Evolutionary conservation across 1,139 yeast genomes (phyloP), one percentile per base, ranked within the genome.

Genomic region (Magnusiomyces paraingens): DNA sequence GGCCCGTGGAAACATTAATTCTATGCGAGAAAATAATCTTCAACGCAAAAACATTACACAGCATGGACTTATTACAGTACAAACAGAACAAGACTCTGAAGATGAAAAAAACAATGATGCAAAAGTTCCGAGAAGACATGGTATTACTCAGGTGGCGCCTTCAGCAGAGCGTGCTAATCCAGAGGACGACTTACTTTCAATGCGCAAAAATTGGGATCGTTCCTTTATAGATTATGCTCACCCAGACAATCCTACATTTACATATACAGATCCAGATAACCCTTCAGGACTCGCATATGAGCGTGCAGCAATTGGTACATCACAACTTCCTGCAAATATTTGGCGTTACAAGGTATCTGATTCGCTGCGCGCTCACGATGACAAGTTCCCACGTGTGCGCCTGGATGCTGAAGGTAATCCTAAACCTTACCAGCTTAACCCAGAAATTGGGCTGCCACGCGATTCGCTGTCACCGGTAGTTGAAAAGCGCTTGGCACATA

Each of bases 401-500:
- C 47, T 43, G 3, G 32, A 22, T n/a, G 15, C 47, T 4, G 26
- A 20, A 15, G n/a, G 36, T 3, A 35, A 43, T 6, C 32, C 32
- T 8, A 26, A 26, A 8, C 32, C 32, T 8, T 4, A 4, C 21
- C 45, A 48, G 32, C 39, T 36, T n/a, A 49, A 42, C 32, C 41
- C 41, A 2, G 48, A 49, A 32, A 39, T 40, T 11, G 51, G 41
- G 2, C 26, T 32, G n/a, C 47, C 45, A 17, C 21, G 39, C 32
- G 44, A 35, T 29, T n/a, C 20, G 14, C 26, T 46, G 11, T 15
- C 49, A 32, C 21, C 18, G 5, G 26, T 46, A 10, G 26, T 17
- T 2, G 49, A 46, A 32, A 46, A 46, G 26, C n/a, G 49, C 17
- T 18, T 46, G 39, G 49, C 41, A 2, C 49, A 46, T 11, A 29